Evolutionary conservation across 169 alveolate species (phyloP).

Genomic region (Miamiensis avidus): DNA sequence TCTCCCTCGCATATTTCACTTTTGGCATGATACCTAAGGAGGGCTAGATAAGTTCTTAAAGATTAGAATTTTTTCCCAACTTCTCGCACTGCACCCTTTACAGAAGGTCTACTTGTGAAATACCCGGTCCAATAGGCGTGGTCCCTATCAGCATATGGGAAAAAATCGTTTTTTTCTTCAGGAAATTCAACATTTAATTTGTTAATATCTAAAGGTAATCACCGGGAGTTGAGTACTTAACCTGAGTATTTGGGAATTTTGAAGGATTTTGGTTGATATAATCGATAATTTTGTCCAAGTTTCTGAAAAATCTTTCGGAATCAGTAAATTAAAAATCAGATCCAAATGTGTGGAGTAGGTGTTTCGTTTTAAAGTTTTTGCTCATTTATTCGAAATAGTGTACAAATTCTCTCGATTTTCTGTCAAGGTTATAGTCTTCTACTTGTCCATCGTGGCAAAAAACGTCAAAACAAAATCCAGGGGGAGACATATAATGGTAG

Average conservation of each 20-base stretch:
- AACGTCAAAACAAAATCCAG: conserved; percentile 49
- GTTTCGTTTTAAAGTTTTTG: conserved; percentile 37
- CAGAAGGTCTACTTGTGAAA: conserved; percentile 61
- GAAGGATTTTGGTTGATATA: conserved; percentile 36
- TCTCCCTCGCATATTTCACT: not conserved
- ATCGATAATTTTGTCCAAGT: conserved; percentile 51
- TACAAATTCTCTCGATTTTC: conserved; percentile 15
- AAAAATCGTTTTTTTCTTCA: conserved; percentile 60
- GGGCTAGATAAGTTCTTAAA: conserved; percentile 16
- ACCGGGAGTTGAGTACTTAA: conserved; percentile 35
- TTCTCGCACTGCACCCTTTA: conserved; percentile 22
- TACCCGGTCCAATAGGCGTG: conserved; percentile 80
- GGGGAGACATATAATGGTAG: conserved; percentile 56
- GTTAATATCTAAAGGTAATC: conserved; percentile 12
- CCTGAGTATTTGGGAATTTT: conserved; percentile 22
- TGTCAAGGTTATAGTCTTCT: conserved; percentile 8
- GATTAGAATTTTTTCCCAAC: conserved; percentile 21
- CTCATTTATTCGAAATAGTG: conserved; percentile 9
- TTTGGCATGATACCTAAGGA: not conserved
- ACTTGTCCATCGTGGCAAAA: conserved; percentile 8
- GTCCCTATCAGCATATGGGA: conserved; percentile 65
- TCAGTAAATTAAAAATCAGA: conserved; percentile 49
- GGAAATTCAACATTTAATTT: not conserved
- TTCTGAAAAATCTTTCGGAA: conserved; percentile 47
- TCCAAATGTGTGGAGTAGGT: conserved; percentile 54